These are phyloP conservation scores for Funneliformis caledonium DNA, from an alignment of 371 early-diverging fungal species.

Conservation along the genomic window DNA sequence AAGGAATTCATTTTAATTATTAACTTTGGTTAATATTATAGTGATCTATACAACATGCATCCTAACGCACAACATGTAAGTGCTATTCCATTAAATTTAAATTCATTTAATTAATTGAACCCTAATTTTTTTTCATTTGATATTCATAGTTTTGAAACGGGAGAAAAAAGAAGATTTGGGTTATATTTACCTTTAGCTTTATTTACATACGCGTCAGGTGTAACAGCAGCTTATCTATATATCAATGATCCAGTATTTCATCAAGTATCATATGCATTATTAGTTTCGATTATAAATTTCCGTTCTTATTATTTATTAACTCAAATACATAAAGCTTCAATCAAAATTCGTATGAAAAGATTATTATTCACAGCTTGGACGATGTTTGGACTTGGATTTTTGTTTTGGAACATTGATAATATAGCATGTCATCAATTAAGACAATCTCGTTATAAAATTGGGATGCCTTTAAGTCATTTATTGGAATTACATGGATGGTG, in stretches of 20 bases:
- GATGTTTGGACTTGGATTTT: constrained; percentile 65
- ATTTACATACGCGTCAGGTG: constrained; percentile 56
- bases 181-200: constrained; percentile 51
- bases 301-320: constrained; percentile 56
- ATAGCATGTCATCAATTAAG: constrained; percentile 64
- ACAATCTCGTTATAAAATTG: constrained; percentile 53
- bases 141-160: constrained; percentile 54
- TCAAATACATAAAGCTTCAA: constrained; percentile 47
- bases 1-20: not conserved
- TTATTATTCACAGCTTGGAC: constrained; percentile 49
- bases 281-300: constrained; percentile 55
- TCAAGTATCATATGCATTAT: constrained; percentile 69
- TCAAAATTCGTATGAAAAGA: constrained; percentile 43
- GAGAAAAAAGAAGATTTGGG: constrained; percentile 50
- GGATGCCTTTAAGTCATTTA: constrained; percentile 59
- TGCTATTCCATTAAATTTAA: not conserved
- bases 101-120: constrained; percentile 49
- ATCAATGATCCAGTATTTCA: constrained; percentile 76
- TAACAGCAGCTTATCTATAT: constrained; percentile 69
- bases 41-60: constrained; percentile 62
- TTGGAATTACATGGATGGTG: constrained; percentile 85
- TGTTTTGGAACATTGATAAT: constrained; percentile 84
- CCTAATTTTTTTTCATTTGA: constrained; percentile 41
- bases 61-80: constrained; percentile 54
- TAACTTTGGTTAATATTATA: constrained; percentile 30